Conservation (phyloP, 192 early-diverging fungal genomes). For the Paraglomus occultum region DNA sequence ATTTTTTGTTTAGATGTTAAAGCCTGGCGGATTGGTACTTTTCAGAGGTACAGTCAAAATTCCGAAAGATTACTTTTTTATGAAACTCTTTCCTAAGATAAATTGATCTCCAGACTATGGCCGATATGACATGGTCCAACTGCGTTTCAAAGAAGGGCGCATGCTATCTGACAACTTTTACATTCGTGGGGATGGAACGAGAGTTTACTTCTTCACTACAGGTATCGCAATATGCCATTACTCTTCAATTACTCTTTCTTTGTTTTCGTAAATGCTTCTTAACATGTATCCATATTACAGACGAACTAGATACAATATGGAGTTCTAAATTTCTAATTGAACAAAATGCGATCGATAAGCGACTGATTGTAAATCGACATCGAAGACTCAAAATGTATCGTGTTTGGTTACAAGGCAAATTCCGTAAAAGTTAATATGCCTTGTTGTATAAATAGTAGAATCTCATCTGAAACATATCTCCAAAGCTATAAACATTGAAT, state of each 20-base stretch:
- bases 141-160: conserved; percentile 91
- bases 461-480: too few relatives aligned
- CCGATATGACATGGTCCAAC: conserved; percentile 95
- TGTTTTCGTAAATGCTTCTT: neutral
- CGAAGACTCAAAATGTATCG: conserved; percentile 96
- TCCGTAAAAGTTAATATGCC: conserved; percentile 55
- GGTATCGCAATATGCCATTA: conserved; percentile 34
- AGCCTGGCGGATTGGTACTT: conserved; percentile 82
- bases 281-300: conserved; percentile 20
- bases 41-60: conserved; percentile 24
- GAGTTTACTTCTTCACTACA: conserved; percentile 91
- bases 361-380: conserved; percentile 90
- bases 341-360: conserved; percentile 90
- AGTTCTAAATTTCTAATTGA: conserved; percentile 64
- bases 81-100: neutral
- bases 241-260: conserved; percentile 5
- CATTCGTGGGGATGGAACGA: conserved; percentile 93
- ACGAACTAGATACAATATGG: conserved; percentile 54
- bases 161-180: conserved; percentile 94
- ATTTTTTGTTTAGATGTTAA: conserved; percentile 52
- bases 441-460: too few relatives aligned
- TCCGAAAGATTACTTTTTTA: neutral
- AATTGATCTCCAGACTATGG: conserved; percentile 91
- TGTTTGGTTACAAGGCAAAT: conserved; percentile 97
- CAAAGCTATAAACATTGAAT: too few relatives aligned